Evolutionary conservation across 2,329 filamentous ascomycete genomes (phyloP).

Genomic region (Verticillium longisporum): DNA sequence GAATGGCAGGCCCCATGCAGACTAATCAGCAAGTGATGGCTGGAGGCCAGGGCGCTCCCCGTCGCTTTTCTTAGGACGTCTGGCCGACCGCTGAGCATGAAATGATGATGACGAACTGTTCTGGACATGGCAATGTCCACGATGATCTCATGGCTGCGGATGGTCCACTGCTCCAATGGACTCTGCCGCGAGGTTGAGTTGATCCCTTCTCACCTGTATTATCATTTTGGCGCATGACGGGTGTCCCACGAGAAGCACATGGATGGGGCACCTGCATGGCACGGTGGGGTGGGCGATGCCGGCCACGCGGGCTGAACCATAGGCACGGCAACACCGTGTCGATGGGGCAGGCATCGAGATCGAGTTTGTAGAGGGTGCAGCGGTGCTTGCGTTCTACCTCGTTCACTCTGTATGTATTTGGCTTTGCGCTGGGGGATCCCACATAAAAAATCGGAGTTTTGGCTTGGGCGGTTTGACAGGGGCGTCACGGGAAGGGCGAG

Average conservation of each 20-base stretch:
- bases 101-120: background rate
- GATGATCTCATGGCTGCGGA: background rate
- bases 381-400: background rate
- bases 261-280: background rate
- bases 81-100: background rate
- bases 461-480: slow-evolving; percentile 13
- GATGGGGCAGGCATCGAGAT: background rate
- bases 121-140: background rate
- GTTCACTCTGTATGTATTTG: background rate
- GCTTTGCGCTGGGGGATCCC: slow-evolving; percentile 8
- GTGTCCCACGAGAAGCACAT: background rate
- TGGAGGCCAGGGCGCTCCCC: slow-evolving; percentile 43
- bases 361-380: background rate
- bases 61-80: slow-evolving; percentile 47
- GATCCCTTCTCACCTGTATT: background rate
- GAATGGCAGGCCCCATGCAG: slow-evolving; percentile 45
- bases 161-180: background rate
- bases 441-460: slow-evolving; percentile 33
- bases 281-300: background rate
- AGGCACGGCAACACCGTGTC: slow-evolving; percentile 6
- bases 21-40: slow-evolving; percentile 46
- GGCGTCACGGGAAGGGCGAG: background rate
- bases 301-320: background rate
- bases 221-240: background rate
- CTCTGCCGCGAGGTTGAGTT: background rate